Evolutionary conservation across 2,329 filamentous ascomycete genomes (phyloP), one percentile per base, ranked within the genome.

Genomic region (Beauveria sp.): DNA sequence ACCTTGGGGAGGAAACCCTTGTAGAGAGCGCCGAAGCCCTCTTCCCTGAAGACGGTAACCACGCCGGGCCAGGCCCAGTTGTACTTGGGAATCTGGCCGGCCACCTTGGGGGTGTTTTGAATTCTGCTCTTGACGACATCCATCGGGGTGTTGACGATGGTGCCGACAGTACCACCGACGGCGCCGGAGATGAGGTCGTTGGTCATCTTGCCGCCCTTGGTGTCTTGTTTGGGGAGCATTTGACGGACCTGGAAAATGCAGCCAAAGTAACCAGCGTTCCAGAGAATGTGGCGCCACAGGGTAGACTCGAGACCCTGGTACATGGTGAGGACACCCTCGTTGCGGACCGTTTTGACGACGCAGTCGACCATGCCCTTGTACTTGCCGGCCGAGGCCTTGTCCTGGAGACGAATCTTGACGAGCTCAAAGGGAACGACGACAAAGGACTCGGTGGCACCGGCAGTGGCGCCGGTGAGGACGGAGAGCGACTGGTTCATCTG

Each of bases 1-100:
- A 97, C 95, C 85, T 99, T 99, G 67, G 95, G 95, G 65, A 95
- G 72, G 83, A 99, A 99, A 18, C 95, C 95, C 84, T 98, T 99
- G 83, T 99, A 99, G 63, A 99, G 80, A 45, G 95, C 95, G 53
- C 77, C 78, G 73, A 96, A 93, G 5, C 95, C 95, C 77, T 99
- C 95, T 78, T 99, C 95, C 78, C 86, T 91, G 77, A 91, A 87
- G 63, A 99, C 91, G 8, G 90, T 95, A 61, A 84, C 87, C 56
- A 97, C 81, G 24, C 91, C 87, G 52, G 91, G 90, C 85, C 88
- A 96, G 38, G 95, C 95, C 95, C 95, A 99, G 84, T 98, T 97
- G 81, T 99, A 99, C 83, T 99, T 99, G 72, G 90, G 90, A 24
- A 86, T 78, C 59, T 84, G 81, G 5, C 95, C 95, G n/a, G 89